Conservation (phyloP, 352 stramenopile genomes). For the Phytophthora brassicae region DNA sequence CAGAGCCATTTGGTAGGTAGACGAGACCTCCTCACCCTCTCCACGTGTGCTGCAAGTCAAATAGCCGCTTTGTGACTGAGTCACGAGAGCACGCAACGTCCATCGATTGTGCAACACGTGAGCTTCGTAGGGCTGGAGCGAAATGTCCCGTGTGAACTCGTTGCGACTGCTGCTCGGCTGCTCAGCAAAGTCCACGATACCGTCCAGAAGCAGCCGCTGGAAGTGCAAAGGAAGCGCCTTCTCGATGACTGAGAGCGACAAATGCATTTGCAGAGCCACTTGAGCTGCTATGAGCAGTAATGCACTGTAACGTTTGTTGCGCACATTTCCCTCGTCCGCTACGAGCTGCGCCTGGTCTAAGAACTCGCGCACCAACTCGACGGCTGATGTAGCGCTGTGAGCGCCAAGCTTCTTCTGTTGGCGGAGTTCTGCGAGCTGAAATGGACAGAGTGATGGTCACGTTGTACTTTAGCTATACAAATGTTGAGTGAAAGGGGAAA, state of each 20-base stretch:
- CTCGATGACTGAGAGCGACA: conserved; percentile 61
- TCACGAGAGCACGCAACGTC: conserved; percentile 71
- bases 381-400: conserved; percentile 68
- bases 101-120: conserved; percentile 74
- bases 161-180: conserved; percentile 32
- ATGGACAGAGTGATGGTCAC: conserved; percentile 1
- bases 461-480: conserved; percentile 6
- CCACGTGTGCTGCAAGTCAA: conserved; percentile 64
- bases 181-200: conserved; percentile 76
- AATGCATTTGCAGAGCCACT: conserved; percentile 74
- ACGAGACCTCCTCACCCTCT: conserved; percentile 66
- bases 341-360: conserved; percentile 84
- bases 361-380: conserved; percentile 82
- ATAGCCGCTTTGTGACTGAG: conserved; percentile 70
- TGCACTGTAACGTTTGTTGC: conserved; percentile 74
- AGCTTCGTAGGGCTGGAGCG: conserved; percentile 47
- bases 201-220: conserved; percentile 79
- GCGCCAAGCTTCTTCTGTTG: conserved; percentile 44
- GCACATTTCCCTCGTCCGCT: conserved; percentile 68
- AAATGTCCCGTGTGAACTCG: conserved; percentile 37
- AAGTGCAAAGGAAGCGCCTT: conserved; percentile 68
- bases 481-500: background rate
- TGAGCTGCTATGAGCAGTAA: conserved; percentile 74
- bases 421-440: conserved; percentile 50
- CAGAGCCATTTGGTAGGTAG: conserved; percentile 70